phyloP scores from a whole-genome alignment of 2,329 filamentous ascomycete genomes.

The Ophiocordyceps camponoti-rufipedis region DNA sequence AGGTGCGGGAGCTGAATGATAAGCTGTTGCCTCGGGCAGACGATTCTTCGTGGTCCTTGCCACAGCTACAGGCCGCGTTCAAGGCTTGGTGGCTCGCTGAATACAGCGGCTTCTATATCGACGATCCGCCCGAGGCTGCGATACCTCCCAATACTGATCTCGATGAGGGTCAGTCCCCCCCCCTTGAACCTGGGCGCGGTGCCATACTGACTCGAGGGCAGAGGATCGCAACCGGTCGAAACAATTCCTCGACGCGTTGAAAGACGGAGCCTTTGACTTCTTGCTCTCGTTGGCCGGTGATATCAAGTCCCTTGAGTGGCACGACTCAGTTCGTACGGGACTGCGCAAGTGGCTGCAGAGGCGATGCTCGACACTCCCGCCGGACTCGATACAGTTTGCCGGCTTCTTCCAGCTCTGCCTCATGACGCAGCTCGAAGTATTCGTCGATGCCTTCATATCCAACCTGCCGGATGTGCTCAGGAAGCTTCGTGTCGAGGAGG shows the following conservation, averaged over 20 bases:
- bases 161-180: conserved; percentile 26
- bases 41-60: conserved; percentile 50
- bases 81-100: conserved; percentile 80
- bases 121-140: conserved; percentile 43
- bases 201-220: conserved; percentile 12
- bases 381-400: conserved; percentile 52
- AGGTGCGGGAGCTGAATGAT: conserved; percentile 53
- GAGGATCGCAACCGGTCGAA: conserved; percentile 56
- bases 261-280: conserved; percentile 85
- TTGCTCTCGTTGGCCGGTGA: conserved; percentile 72
- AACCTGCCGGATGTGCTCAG: conserved; percentile 89
- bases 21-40: conserved; percentile 49
- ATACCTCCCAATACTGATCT: conserved; percentile 43
- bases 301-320: conserved; percentile 65
- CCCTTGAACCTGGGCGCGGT: background rate
- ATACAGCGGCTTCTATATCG: conserved; percentile 78
- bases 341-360: conserved; percentile 70
- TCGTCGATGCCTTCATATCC: conserved; percentile 82
- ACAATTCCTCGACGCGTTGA: conserved; percentile 57
- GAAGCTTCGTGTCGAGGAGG: conserved; percentile 71
- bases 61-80: conserved; percentile 62
- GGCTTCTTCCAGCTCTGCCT: conserved; percentile 53
- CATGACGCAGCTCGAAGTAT: conserved; percentile 68
- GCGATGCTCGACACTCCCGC: conserved; percentile 51
- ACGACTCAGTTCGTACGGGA: conserved; percentile 68